Percentiles rank a stretch among this genome's conserved stretches.
phyloP scores from a whole-genome alignment of 495 filamentous ascomycete genomes.

The Rhypophila decipiens region DNA sequence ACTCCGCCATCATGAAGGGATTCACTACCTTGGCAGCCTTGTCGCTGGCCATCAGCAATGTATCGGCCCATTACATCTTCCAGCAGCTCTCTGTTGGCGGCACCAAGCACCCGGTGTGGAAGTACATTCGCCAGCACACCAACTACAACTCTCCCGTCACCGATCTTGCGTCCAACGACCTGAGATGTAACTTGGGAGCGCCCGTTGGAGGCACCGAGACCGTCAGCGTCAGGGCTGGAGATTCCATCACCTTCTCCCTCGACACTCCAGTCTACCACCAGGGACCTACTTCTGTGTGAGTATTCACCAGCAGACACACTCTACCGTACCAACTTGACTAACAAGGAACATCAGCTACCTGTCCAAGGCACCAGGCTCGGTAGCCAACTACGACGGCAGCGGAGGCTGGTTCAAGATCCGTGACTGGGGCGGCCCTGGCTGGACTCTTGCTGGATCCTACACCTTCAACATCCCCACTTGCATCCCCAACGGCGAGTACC shows the following conservation, averaged over 20 bases:
- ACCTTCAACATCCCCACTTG: slow-evolving; percentile 47
- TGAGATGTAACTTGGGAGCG: slow-evolving; percentile 55
- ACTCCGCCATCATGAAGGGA: slow-evolving; percentile 30
- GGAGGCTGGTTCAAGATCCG: slow-evolving; percentile 52
- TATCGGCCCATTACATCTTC: slow-evolving; percentile 47
- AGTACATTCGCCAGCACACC: slow-evolving; percentile 50
- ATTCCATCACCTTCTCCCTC: slow-evolving; percentile 42
- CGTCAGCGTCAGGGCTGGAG: slow-evolving; percentile 42
- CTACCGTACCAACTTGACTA: not conserved
- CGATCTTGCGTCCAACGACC: slow-evolving; percentile 44
- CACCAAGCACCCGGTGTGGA: slow-evolving; percentile 34
- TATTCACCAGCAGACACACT: not conserved
- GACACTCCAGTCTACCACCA: slow-evolving; percentile 56
- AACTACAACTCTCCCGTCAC: slow-evolving; percentile 59
- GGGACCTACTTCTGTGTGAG: slow-evolving; percentile 48
- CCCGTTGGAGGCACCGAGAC: slow-evolving; percentile 39
- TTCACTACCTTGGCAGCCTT: slow-evolving; percentile 24
- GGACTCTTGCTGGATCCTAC: slow-evolving; percentile 31
- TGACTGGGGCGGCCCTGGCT: slow-evolving; percentile 32
- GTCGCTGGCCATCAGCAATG: slow-evolving; percentile 31
- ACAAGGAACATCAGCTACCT: slow-evolving; percentile 26
- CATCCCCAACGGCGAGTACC: slow-evolving; percentile 54
- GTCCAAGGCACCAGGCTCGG: slow-evolving; percentile 44
- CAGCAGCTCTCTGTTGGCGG: slow-evolving; percentile 40
- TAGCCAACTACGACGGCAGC: slow-evolving; percentile 41